A percentile compares a stretch with the other conserved stretches of the same genome.
phyloP scores from a whole-genome alignment of 441 rosid genomes.

The Corymbia citriodora region DNA sequence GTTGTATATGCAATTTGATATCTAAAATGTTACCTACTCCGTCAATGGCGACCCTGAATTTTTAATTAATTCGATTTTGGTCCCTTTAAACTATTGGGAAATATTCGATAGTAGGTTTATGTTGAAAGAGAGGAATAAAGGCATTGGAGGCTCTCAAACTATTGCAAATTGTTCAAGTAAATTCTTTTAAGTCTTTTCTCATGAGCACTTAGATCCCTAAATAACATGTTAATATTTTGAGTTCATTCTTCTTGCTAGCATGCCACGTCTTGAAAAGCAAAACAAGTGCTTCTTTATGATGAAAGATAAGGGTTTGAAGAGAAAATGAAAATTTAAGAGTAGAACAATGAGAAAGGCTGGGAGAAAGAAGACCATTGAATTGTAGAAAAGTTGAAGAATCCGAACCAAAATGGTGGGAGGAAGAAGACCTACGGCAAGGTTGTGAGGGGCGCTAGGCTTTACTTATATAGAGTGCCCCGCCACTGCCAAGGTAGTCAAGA shows the following conservation, averaged over 20 bases:
- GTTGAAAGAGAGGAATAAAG: neutral
- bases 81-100: neutral
- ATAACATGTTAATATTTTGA: neutral
- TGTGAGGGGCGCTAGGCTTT: too few species aligned
- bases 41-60: neutral
- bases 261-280: neutral
- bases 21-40: too few species aligned
- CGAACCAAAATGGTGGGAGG: too few species aligned
- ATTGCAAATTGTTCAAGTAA: neutral
- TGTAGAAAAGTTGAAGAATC: too few species aligned
- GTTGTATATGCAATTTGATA: too few species aligned
- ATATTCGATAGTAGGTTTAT: neutral
- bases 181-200: neutral
- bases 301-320: too few species aligned
- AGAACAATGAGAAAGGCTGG: neutral
- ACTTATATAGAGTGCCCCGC: too few species aligned
- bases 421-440: too few species aligned
- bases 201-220: neutral
- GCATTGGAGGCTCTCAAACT: fast-evolving
- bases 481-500: too few species aligned
- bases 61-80: neutral
- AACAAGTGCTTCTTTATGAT: neutral
- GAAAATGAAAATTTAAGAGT: neutral
- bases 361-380: too few species aligned
- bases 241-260: neutral